Evolutionary conservation across 2,329 filamentous ascomycete species (phyloP).

Genomic region (Microcyclosporella mali): DNA sequence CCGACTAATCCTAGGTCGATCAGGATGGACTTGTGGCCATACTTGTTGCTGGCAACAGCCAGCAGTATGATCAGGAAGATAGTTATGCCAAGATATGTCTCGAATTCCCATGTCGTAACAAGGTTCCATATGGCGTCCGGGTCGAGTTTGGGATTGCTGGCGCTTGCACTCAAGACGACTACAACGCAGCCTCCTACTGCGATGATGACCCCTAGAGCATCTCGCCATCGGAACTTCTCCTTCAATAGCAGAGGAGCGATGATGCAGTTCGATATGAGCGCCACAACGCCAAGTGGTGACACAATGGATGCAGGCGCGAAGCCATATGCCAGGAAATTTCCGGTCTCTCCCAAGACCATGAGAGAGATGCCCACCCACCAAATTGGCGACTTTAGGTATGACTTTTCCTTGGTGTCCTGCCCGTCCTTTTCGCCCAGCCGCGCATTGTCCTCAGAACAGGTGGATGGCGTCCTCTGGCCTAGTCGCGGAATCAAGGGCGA

Average conservation of each 20-base stretch:
- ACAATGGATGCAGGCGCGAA: conserved; percentile 98
- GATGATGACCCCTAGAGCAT: conserved; percentile 82
- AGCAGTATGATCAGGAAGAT: conserved; percentile 65
- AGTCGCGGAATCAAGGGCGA: conserved; percentile 51
- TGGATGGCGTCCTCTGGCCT: conserved; percentile 35
- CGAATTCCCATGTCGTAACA: conserved; percentile 82
- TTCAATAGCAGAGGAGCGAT: conserved; percentile 93
- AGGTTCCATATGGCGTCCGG: conserved; percentile 85
- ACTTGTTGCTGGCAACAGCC: conserved; percentile 75
- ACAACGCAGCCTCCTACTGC: conserved; percentile 83
- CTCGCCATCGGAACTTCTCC: conserved; percentile 76
- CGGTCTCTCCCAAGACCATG: conserved; percentile 87
- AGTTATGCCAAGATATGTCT: conserved; percentile 80
- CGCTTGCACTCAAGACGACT: conserved; percentile 84
- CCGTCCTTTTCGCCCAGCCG: conserved; percentile 36
- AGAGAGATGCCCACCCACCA: conserved; percentile 95
- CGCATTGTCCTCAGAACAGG: conserved; percentile 36
- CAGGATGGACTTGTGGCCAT: conserved; percentile 78
- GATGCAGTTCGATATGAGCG: conserved; percentile 90
- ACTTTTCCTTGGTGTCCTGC: conserved; percentile 57
- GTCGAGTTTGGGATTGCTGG: conserved; percentile 82
- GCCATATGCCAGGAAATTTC: conserved; percentile 95
- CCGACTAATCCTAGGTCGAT: conserved; percentile 92
- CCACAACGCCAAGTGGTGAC: conserved; percentile 92
- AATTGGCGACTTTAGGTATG: conserved; percentile 83